Evolutionary conservation across 1,139 yeast species (phyloP).

Genomic region (Suhomyces bribrorum): DNA sequence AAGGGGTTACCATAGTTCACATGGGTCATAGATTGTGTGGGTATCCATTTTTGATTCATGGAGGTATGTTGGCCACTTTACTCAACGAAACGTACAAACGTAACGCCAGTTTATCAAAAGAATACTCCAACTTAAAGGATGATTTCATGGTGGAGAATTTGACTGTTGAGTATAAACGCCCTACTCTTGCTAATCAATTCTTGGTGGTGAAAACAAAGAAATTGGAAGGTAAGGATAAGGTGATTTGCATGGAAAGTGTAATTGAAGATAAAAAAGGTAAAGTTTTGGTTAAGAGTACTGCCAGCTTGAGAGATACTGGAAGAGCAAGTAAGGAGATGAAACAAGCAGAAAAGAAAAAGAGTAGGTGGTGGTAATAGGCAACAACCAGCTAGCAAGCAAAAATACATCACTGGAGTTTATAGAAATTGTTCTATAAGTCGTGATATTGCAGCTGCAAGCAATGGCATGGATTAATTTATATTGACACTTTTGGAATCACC

Average conservation of each 20-base stretch:
- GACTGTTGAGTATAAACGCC: conserved; percentile 61
- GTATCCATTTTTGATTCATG: conserved; percentile 85
- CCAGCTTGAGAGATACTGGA: conserved; percentile 43
- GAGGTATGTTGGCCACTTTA: conserved; percentile 84
- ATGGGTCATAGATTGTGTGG: conserved; percentile 82
- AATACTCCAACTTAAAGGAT: conserved; percentile 35
- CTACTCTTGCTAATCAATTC: conserved; percentile 81
- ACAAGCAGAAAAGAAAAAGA: conserved; percentile 1
- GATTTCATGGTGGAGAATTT: conserved; percentile 52
- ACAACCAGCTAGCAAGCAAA: no score
- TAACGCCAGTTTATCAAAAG: conserved; percentile 48
- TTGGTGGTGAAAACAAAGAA: conserved; percentile 60
- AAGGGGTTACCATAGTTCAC: conserved; percentile 69
- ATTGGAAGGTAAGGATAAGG: conserved; percentile 30
- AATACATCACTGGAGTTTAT: no score
- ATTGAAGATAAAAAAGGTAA: conserved; percentile 40
- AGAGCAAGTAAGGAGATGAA: conserved; percentile 24
- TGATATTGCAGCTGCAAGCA: no score
- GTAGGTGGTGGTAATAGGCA: neutral
- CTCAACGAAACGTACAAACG: conserved; percentile 73
- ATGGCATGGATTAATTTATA: no score
- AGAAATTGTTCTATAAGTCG: no score
- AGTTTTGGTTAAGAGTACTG: conserved; percentile 39
- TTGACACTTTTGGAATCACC: no score
- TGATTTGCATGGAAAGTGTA: conserved; percentile 29